These are phyloP conservation scores for Bullera alba DNA, from an alignment of 768 basidiomycete species.

Conservation along the genomic window DNA sequence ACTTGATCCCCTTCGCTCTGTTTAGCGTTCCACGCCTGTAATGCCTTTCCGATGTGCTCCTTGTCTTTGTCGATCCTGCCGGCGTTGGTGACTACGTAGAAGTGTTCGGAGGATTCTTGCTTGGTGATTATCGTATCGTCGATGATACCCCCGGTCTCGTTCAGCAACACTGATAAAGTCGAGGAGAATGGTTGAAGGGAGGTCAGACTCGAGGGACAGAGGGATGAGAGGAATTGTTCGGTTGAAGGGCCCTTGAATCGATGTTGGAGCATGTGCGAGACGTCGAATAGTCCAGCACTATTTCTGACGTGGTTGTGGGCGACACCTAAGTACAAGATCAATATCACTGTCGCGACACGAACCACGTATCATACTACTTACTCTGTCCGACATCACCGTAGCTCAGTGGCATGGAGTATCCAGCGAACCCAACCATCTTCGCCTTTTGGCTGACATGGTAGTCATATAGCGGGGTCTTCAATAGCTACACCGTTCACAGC, in stretches of 20 bases:
- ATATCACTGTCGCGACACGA: background rate
- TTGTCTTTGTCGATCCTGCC: constrained; percentile 76
- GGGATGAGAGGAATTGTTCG: constrained; percentile 74
- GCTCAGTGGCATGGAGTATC: constrained; percentile 84
- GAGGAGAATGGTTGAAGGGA: constrained; percentile 65
- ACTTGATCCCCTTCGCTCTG: constrained; percentile 53
- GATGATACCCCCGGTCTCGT: constrained; percentile 84
- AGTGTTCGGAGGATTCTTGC: constrained; percentile 59
- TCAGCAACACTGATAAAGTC: constrained; percentile 81
- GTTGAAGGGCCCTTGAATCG: constrained; percentile 77
- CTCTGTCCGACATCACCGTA: constrained; percentile 80
- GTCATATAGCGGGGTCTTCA: constrained; percentile 73
- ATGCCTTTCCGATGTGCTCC: constrained; percentile 62
- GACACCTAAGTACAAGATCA: constrained; percentile 55
- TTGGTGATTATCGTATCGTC: constrained; percentile 79
- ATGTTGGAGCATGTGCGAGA: constrained; percentile 92
- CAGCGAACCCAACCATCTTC: constrained; percentile 95
- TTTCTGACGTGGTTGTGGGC: constrained; percentile 84
- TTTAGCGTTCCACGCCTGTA: constrained; percentile 69
- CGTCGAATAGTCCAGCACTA: constrained; percentile 84
- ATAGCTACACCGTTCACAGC: too few species aligned
- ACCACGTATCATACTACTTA: constrained; percentile 40
- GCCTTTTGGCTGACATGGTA: constrained; percentile 71
- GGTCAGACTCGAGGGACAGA: constrained; percentile 76
- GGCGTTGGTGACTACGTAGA: constrained; percentile 95